Conservation (phyloP, 257 asterid genomes). For the Nicotiana knightiana region DNA sequence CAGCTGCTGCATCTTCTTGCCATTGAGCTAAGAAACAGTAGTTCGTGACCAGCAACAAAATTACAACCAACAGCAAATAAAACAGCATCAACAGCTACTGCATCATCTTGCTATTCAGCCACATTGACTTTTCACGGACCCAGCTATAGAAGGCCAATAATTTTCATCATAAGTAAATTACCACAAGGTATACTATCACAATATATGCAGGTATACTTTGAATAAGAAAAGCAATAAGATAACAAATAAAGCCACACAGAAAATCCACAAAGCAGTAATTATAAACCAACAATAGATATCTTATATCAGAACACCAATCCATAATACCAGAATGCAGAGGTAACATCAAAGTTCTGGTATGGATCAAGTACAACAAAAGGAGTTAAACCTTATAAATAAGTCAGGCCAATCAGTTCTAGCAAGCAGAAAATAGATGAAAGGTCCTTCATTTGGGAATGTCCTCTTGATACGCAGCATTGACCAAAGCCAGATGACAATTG, state of each 20-base stretch:
- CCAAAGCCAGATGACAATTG: conserved; percentile 4
- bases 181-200: conserved; percentile 9
- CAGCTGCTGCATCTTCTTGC: conserved; percentile 36
- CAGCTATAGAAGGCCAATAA: conserved; percentile 68
- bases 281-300: neutral
- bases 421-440: conserved; percentile 38
- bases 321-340: conserved; percentile 24
- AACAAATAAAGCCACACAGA: neutral
- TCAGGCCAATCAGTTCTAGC: conserved; percentile 30
- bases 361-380: conserved; percentile 38
- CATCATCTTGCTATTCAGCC: conserved; percentile 38
- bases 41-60: conserved; percentile 28
- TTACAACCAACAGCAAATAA: conserved; percentile 30
- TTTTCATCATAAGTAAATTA: conserved; percentile 40
- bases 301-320: conserved; percentile 15
- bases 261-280: conserved; percentile 1
- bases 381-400: conserved; percentile 45
- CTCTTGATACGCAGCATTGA: conserved; percentile 16
- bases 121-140: conserved; percentile 51
- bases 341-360: conserved; percentile 18
- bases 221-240: neutral
- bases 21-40: conserved; percentile 33
- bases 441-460: conserved; percentile 20
- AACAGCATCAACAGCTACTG: conserved; percentile 34
- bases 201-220: conserved; percentile 11